These are phyloP conservation scores for Mycena sanguinolenta DNA, from an alignment of 768 basidiomycete species.

Conservation along the genomic window DNA sequence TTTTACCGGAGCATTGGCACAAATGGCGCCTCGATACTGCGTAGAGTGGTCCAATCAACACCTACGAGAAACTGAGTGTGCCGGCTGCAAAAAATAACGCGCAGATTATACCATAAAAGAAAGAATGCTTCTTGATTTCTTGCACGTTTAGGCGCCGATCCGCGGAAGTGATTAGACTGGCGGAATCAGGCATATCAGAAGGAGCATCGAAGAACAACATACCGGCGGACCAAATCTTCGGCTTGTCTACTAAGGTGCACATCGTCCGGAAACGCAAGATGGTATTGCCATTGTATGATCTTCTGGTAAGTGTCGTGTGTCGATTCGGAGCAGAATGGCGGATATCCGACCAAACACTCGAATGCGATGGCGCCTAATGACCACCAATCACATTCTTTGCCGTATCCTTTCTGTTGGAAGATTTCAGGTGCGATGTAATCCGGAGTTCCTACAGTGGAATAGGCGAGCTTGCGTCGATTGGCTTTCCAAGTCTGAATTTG, in stretches of 20 bases:
- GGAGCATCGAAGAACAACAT: constrained; percentile 38
- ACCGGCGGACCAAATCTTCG: constrained; percentile 90
- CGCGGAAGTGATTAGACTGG: constrained; percentile 85
- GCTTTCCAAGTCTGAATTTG: constrained; percentile 99
- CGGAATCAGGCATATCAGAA: background rate
- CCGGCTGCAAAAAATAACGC: background rate
- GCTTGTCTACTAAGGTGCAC: constrained; percentile 93
- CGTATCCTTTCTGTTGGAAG: constrained; percentile 97
- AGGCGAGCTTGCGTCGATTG: constrained; percentile 95
- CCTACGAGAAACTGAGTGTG: background rate
- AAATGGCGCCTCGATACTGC: constrained; percentile 93
- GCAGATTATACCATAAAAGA: constrained; percentile 78
- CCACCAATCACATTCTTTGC: constrained; percentile 99
- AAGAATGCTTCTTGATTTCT: constrained; percentile 91
- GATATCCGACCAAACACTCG: constrained; percentile 96
- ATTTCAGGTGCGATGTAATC: constrained; percentile 98
- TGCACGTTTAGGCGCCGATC: constrained; percentile 85
- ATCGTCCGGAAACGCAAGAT: constrained; percentile 92
- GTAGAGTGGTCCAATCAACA: constrained; percentile 92
- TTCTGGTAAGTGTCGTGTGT: constrained; percentile 99
- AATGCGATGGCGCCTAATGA: constrained; percentile 99
- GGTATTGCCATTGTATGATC: constrained; percentile 93
- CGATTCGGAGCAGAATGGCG: constrained; percentile 88
- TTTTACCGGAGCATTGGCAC: constrained; percentile 65
- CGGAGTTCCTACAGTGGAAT: constrained; percentile 76